These are phyloP conservation scores for Begonia loranthoides DNA, from an alignment of 306 rosid species.

Conservation along the genomic window DNA sequence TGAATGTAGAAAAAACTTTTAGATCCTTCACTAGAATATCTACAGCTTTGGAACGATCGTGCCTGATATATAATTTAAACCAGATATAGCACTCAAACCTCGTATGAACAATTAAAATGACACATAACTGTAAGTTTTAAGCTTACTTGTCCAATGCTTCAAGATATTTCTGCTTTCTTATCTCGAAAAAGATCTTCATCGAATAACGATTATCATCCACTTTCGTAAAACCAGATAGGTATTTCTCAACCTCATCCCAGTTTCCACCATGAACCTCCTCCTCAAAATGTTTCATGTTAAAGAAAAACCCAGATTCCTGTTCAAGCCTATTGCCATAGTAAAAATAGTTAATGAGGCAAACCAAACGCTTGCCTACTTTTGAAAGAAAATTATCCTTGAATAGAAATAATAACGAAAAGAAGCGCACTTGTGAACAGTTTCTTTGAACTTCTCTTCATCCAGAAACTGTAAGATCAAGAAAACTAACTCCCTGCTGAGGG, in stretches of 20 bases:
- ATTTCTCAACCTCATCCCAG: slow-evolving; percentile 97
- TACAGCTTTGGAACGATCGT: slow-evolving; percentile 82
- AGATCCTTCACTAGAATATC: slow-evolving; percentile 85
- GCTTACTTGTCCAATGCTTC: slow-evolving; percentile 96
- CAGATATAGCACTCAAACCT: too few relatives aligned
- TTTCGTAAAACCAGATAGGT: slow-evolving; percentile 93
- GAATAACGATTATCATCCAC: slow-evolving; percentile 96
- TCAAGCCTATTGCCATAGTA: slow-evolving; percentile 48
- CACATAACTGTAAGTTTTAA: slow-evolving; percentile 4
- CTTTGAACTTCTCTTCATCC: slow-evolving; percentile 97
- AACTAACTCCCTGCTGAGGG: slow-evolving; percentile 95
- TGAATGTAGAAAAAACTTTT: slow-evolving; percentile 81
- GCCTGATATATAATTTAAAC: slow-evolving; percentile 30
- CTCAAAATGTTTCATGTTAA: slow-evolving; percentile 92
- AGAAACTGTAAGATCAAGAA: slow-evolving; percentile 98
- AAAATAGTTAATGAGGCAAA: slow-evolving; percentile 21
- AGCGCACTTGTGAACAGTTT: slow-evolving; percentile 93
- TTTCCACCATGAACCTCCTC: slow-evolving; percentile 96
- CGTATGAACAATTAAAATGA: slow-evolving; percentile 1
- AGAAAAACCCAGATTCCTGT: slow-evolving; percentile 98
- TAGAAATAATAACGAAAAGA: slow-evolving; percentile 3
- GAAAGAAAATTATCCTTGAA: slow-evolving; percentile 4
- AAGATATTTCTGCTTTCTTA: slow-evolving; percentile 95
- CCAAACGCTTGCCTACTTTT: slow-evolving; percentile 6
- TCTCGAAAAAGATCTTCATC: slow-evolving; percentile 97